phyloP scores from a whole-genome alignment of 116 monocot species.

The Phalaenopsis hybrid region DNA sequence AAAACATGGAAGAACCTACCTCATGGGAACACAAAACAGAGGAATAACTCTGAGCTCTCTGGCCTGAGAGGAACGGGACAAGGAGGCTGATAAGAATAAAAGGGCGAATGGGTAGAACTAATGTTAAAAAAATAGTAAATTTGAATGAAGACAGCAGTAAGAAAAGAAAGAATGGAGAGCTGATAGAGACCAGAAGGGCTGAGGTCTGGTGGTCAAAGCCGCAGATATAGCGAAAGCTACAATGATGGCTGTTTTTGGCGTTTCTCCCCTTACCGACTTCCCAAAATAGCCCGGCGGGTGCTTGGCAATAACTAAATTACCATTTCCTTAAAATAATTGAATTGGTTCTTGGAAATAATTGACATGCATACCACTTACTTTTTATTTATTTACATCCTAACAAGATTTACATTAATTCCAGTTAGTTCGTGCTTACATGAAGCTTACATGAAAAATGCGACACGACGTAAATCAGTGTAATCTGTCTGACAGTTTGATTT shows the following conservation, averaged over 20 bases:
- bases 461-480: too few relatives aligned
- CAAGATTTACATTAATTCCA: too few relatives aligned
- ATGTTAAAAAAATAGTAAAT: background rate
- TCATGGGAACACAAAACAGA: background rate
- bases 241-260: conserved; percentile 7
- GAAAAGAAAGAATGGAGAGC: conserved; percentile 2
- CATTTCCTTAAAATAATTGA: background rate
- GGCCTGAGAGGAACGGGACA: background rate
- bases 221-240: conserved; percentile 28
- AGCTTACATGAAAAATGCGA: too few relatives aligned
- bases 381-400: too few relatives aligned
- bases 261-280: background rate
- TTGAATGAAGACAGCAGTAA: background rate
- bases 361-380: too few relatives aligned
- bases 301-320: background rate
- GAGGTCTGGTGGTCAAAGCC: conserved; percentile 70
- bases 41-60: background rate
- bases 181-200: conserved; percentile 14
- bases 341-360: too few relatives aligned
- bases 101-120: conserved; percentile 1
- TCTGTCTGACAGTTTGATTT: too few relatives aligned
- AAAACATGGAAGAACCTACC: background rate
- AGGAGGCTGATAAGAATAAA: background rate
- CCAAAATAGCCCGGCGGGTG: background rate
- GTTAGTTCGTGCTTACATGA: too few relatives aligned